Evolutionary conservation across 2,329 filamentous ascomycete species (phyloP), one percentile per base, ranked within the genome.

Genomic region (Tolypocladium tropicale): DNA sequence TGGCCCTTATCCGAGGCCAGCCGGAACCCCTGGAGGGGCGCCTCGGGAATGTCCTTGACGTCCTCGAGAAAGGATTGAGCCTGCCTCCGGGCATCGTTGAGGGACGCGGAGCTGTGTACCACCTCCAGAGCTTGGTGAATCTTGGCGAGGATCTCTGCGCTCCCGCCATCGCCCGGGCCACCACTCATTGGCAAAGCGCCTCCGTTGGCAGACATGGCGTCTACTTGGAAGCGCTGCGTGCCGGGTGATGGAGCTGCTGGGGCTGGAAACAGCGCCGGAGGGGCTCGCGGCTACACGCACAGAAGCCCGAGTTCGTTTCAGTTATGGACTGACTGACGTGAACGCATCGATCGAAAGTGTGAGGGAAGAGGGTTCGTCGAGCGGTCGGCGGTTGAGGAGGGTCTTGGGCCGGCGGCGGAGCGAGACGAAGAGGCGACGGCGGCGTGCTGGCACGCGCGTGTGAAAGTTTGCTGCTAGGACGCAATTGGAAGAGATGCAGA

Each of bases 41-140:
- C 92, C 65, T 92, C 85, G 56, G 83, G 78, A 64, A 88, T 82
- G 51, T 83, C 79, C 74, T 96, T 97, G 65, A 95, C 81, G 25
- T 86, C 76, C 69, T 99, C 94, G 62, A 99, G 86, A 67, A 90
- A 96, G 39, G 82, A 74, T 61, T 94, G 88, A 50, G 94, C 94
- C 70, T 94, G 82, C 68, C 88, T 82, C 60, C 94, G 89, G 55
- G 87, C 79, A 60, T 89, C 81, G 71, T 96, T 96, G 61, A 84
- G 80, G 43, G 92, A 93, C 58, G 84, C 81, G 12, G 92, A 83
- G 67, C 83, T 86, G 75, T 97, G 93, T 59, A 96, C 89, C 63
- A 95, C 82, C 64, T 94, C 84, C 63, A 99, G 84, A 43, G 94
- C 94, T 66, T 89, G 82, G 66, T 90, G 83, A 61, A 97, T 94